Evolutionary conservation across 2,329 filamentous ascomycete species (phyloP), one percentile per base, ranked within the genome.

Genomic region (Metarhizium guizhouense): DNA sequence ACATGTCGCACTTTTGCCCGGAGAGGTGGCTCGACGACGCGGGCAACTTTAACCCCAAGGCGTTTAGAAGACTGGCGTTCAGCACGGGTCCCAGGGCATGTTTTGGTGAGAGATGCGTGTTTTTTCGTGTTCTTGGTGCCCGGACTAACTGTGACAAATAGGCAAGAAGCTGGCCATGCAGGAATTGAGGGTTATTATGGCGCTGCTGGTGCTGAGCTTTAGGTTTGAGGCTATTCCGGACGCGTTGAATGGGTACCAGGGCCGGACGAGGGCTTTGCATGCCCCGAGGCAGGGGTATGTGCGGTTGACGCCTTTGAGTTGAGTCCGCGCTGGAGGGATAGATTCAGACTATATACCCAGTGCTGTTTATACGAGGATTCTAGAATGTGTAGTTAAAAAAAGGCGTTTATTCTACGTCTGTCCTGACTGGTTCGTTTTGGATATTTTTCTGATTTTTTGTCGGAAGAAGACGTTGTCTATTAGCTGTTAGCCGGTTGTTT

Each of bases 1-100:
- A n/a, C 43, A 57, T 60, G 50, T 38, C 53, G 38, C 42, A 36
- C 4, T 59, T 60, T 16, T 38, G 51, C 6, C 60, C 60, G 3
- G 57, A 52, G 6, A 32, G 60, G 38, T 60, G 58, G 58, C 54
- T 60, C 25, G 50, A 51, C 47, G 29, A 53, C 10, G 47, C 25
- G 4, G 54, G 51, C 3, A 13, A 20, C 14, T 53, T 49, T 36
- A 53, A 53, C 32, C 32, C 54, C 6, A 45, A 29, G 20, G 50
- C 50, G 6, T 40, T 52, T 18, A 20, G n/a, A 20, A 49, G 38
- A 43, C 45, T 50, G 43, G 34, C 25, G 13, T 56, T 56, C 16
- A 53, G 50, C 14, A 34, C 49, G 18, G 54, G 50, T 13, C 49
- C 54, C 29, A 30, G 50, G 13, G 34, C 42, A 14, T 56, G 50